Evolutionary conservation across 352 stramenopile species (phyloP).

Genomic region (Plasmopara muralis): DNA sequence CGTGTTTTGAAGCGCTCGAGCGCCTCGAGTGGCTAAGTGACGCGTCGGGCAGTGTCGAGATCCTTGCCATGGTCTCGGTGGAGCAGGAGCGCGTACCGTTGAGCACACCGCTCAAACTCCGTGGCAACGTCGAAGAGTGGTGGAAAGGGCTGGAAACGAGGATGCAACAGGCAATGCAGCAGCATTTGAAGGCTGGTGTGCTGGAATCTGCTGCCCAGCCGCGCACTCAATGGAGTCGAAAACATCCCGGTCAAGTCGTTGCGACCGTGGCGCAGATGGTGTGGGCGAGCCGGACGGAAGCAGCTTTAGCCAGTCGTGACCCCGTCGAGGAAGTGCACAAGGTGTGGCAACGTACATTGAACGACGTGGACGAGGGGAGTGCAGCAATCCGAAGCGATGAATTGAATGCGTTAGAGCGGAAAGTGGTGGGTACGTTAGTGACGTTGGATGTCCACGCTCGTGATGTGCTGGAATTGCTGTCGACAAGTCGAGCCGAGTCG

Average conservation of each 20-base stretch:
- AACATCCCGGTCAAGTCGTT: conserved; percentile 90
- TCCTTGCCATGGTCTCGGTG: conserved; percentile 90
- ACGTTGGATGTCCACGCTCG: conserved; percentile 89
- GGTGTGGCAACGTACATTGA: conserved; percentile 72
- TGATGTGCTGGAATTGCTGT: conserved; percentile 82
- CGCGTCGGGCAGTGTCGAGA: conserved; percentile 81
- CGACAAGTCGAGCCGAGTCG: conserved; percentile 53
- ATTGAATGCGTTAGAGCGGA: conserved; percentile 82
- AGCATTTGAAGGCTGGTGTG: conserved; percentile 88
- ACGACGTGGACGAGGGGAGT: conserved; percentile 88
- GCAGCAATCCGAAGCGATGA: no score
- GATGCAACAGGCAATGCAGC: conserved; percentile 91
- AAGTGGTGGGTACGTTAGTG: conserved; percentile 91
- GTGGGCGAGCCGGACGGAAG: conserved; percentile 87
- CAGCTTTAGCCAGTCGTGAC: conserved; percentile 44
- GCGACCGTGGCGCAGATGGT: conserved; percentile 92
- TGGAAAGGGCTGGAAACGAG: conserved; percentile 81
- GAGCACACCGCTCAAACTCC: conserved; percentile 90
- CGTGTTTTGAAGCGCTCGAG: conserved; percentile 91
- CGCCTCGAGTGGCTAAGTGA: conserved; percentile 80
- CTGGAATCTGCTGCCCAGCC: conserved; percentile 86
- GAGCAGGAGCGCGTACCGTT: conserved; percentile 86
- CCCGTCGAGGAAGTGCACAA: conserved; percentile 46
- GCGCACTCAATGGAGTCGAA: conserved; percentile 80
- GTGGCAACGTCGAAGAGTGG: conserved; percentile 86